Evolutionary conservation across 139 green algal species (phyloP).

Genomic region (Closterium sp.): DNA sequence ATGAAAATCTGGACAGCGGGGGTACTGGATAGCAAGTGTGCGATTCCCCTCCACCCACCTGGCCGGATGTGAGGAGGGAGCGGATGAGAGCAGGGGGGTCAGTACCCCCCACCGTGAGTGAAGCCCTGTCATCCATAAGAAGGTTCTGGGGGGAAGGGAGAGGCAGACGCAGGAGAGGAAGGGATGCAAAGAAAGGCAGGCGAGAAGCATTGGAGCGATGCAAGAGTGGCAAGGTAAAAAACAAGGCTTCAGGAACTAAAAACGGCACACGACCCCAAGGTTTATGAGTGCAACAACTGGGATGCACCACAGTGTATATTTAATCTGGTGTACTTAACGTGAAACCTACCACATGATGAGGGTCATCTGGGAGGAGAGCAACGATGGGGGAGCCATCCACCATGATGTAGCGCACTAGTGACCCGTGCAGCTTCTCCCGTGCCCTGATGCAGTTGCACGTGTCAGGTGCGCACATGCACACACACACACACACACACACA

Average conservation of each 20-base stretch:
- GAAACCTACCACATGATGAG: neutral
- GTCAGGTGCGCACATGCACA: neutral
- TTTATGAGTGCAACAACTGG: too few species aligned
- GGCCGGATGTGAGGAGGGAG: neutral
- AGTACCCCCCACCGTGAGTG: neutral
- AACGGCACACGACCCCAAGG: too few species aligned
- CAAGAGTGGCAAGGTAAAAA: too few species aligned
- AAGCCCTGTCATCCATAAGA: neutral
- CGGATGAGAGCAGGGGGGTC: neutral
- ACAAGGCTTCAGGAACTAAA: too few species aligned
- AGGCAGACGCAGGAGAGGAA: neutral
- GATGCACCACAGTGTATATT: too few species aligned
- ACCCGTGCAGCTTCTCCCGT: neutral
- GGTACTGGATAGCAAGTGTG: neutral
- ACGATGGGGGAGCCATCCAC: neutral
- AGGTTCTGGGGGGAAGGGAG: neutral
- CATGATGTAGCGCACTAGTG: neutral
- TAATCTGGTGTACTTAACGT: neutral
- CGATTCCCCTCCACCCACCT: neutral
- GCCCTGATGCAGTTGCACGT: neutral
- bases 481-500: neutral
- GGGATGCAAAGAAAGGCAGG: neutral
- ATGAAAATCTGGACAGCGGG: neutral
- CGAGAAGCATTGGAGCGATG: neutral
- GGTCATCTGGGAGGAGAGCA: neutral